phyloP scores from a whole-genome alignment of 306 rosid species.

The Vicia sativa region DNA sequence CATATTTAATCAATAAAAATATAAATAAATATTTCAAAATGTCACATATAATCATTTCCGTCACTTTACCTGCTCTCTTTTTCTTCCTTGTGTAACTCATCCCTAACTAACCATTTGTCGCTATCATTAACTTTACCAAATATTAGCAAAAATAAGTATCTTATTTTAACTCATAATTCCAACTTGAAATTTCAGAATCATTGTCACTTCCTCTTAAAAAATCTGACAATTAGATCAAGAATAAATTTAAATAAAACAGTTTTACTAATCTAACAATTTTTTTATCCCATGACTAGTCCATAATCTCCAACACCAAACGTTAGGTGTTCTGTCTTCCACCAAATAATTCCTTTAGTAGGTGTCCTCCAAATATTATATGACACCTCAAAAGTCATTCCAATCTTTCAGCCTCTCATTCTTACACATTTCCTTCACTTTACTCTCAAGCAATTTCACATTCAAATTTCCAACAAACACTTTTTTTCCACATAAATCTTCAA shows the following conservation, averaged over 20 bases:
- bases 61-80: constrained; percentile 17
- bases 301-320: constrained; percentile 20
- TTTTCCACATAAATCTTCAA: constrained; percentile 28
- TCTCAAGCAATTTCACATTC: constrained; percentile 32
- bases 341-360: constrained; percentile 34
- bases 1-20: background rate
- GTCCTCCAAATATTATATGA: background rate
- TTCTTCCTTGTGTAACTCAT: constrained; percentile 13
- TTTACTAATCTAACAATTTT: background rate
- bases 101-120: background rate
- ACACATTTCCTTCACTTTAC: constrained; percentile 39
- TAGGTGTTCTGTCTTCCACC: constrained; percentile 29
- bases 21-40: background rate
- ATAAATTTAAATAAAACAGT: too few species aligned
- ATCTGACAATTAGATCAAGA: too few species aligned
- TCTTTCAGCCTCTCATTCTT: background rate
- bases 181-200: too few species aligned
- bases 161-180: too few species aligned
- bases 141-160: too few species aligned
- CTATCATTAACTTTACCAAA: background rate
- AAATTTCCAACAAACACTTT: constrained; percentile 8
- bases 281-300: background rate
- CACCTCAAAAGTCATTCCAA: constrained; percentile 14
- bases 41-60: background rate
- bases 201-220: too few species aligned